Evolutionary conservation across 148 eudicot genomes (phyloP).

Genomic region (Amaranthus palmeri): DNA sequence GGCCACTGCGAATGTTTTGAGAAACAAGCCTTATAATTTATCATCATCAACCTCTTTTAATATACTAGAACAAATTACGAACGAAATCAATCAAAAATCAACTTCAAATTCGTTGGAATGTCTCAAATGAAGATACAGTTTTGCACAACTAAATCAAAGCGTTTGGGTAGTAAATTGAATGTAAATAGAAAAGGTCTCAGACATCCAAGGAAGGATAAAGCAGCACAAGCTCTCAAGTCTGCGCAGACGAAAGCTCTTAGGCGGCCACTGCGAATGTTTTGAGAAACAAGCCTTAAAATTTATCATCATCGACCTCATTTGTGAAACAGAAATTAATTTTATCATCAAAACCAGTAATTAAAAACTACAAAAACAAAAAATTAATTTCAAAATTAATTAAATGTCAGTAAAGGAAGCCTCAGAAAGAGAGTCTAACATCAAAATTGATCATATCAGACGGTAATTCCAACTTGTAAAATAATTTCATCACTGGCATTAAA

Average conservation of each 20-base stretch:
- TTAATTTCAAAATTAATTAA: too few relatives aligned
- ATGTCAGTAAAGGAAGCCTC: conserved; percentile 31
- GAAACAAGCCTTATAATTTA: too few relatives aligned
- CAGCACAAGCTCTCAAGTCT: conserved; percentile 26
- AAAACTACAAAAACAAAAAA: too few relatives aligned
- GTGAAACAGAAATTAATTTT: too few relatives aligned
- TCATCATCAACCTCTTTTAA: conserved; percentile 20
- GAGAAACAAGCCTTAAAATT: conserved; percentile 7
- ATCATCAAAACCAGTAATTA: too few relatives aligned
- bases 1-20: conserved; percentile 60
- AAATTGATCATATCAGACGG: conserved; percentile 39
- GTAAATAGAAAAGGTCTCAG: too few relatives aligned
- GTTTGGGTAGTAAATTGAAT: too few relatives aligned
- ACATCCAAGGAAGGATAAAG: too few relatives aligned
- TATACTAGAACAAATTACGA: neutral
- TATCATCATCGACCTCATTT: conserved; percentile 21
- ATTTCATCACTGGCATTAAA: conserved; percentile 41
- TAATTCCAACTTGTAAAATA: conserved; percentile 45
- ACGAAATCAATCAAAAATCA: too few relatives aligned
- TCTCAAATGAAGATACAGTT: too few relatives aligned
- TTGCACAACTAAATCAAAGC: too few relatives aligned
- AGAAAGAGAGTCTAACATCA: conserved; percentile 55
- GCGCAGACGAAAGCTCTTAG: conserved; percentile 70
- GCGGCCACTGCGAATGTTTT: conserved; percentile 67
- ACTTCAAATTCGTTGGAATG: too few relatives aligned